These are phyloP conservation scores for Rosa hybrid DNA, from an alignment of 331 rosid species.

Conservation along the genomic window DNA sequence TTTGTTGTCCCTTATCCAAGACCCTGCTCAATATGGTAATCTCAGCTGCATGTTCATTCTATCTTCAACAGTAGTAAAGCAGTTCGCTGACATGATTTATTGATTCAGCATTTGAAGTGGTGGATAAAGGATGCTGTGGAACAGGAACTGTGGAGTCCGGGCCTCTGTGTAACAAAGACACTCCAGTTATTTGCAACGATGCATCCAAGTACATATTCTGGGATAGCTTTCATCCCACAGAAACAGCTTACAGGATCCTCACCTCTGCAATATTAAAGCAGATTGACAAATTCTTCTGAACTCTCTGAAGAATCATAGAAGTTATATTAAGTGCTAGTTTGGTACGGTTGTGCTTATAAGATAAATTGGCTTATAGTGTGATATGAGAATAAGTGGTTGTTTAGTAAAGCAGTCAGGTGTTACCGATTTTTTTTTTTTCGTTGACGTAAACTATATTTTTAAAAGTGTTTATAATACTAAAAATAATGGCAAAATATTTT, in stretches of 20 bases:
- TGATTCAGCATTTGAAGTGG: slow-evolving; percentile 56
- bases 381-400: no score
- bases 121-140: slow-evolving; percentile 72
- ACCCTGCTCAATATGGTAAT: slow-evolving; percentile 57
- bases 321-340: no score
- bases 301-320: no score
- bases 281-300: background rate
- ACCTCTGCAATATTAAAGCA: background rate
- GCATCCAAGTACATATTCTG: slow-evolving; percentile 53
- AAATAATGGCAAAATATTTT: no score
- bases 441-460: no score
- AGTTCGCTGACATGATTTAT: background rate
- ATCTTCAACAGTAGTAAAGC: background rate
- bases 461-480: no score
- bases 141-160: slow-evolving; percentile 53
- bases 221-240: slow-evolving; percentile 74
- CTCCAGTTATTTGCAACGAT: slow-evolving; percentile 34
- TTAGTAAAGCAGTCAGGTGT: no score
- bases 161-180: slow-evolving; percentile 44
- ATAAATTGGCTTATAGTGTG: no score
- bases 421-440: no score
- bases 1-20: slow-evolving; percentile 38
- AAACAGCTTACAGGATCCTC: slow-evolving; percentile 38
- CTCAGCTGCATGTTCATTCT: background rate
- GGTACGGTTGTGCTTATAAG: no score